Evolutionary conservation across 2,329 filamentous ascomycete genomes (phyloP).

Genomic region (Chaetomium strumarium): DNA sequence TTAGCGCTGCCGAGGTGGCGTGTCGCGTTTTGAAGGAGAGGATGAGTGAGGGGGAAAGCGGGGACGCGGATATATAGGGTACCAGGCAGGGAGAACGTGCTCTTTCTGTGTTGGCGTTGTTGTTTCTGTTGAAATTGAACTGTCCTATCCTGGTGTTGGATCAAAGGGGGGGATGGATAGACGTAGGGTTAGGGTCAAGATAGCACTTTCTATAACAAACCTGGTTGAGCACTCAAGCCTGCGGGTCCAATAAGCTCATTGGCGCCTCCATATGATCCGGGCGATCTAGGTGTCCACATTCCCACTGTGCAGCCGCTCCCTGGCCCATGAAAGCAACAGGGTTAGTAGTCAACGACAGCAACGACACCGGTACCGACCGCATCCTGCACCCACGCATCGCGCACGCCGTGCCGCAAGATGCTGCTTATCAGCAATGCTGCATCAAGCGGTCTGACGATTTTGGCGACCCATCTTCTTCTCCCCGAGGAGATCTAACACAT

Average conservation of each 20-base stretch:
- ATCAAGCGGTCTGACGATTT: slow-evolving; percentile 17
- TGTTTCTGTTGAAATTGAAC: too few species aligned
- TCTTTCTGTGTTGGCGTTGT: too few species aligned
- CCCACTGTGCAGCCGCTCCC: not conserved
- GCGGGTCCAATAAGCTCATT: slow-evolving; percentile 6
- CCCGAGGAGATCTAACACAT: not conserved
- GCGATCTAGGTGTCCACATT: not conserved
- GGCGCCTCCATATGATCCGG: not conserved
- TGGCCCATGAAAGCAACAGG: slow-evolving; percentile 2
- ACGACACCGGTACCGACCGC: not conserved
- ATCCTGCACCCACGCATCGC: not conserved
- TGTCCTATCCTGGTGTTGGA: too few species aligned
- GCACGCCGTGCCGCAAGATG: slow-evolving; percentile 19
- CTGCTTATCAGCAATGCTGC: slow-evolving; percentile 20
- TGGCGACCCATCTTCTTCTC: slow-evolving; percentile 8
- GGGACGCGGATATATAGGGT: not conserved
- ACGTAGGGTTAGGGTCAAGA: not conserved
- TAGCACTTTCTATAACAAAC: too few species aligned
- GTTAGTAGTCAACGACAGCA: too few species aligned
- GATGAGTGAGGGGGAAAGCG: not conserved
- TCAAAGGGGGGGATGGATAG: too few species aligned
- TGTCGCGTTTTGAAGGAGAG: slow-evolving; percentile 5
- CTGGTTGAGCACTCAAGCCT: too few species aligned
- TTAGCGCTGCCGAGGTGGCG: slow-evolving; percentile 35
- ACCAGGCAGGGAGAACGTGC: not conserved